phyloP scores from a whole-genome alignment of 192 early-diverging fungal genomes.

The Chytriomyces hyalinus region DNA sequence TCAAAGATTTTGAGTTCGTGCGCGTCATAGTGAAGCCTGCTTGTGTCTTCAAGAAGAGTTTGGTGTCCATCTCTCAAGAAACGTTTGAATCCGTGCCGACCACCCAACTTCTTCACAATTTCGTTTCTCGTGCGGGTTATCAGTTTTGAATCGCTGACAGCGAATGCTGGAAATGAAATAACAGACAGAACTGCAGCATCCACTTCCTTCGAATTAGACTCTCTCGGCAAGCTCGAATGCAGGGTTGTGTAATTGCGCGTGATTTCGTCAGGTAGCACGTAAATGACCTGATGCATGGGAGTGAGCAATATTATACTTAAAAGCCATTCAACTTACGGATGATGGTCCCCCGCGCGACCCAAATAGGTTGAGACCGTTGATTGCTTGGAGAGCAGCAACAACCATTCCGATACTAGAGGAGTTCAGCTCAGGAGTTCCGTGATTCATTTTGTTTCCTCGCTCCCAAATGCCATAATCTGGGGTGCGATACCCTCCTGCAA shows the following conservation, averaged over 20 bases:
- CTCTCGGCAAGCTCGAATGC: constrained; percentile 76
- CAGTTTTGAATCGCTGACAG: constrained; percentile 70
- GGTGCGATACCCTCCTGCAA: constrained; percentile 66
- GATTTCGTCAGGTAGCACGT: constrained; percentile 84
- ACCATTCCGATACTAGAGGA: constrained; percentile 89
- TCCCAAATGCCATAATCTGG: constrained; percentile 92
- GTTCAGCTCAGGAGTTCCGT: constrained; percentile 84
- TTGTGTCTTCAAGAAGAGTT: constrained; percentile 75
- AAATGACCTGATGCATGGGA: constrained; percentile 62
- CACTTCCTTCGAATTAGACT: constrained; percentile 86
- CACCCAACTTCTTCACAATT: constrained; percentile 80
- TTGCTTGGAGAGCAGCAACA: constrained; percentile 80
- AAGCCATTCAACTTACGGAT: constrained; percentile 53
- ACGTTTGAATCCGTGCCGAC: constrained; percentile 81
- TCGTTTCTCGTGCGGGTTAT: constrained; percentile 71
- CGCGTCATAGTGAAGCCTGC: constrained; percentile 75
- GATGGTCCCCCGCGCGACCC: constrained; percentile 76
- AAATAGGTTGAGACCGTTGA: constrained; percentile 86
- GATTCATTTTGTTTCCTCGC: constrained; percentile 86
- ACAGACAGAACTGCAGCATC: constrained; percentile 83
- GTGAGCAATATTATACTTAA: neutral
- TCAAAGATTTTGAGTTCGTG: constrained; percentile 84
- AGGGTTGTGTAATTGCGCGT: constrained; percentile 82
- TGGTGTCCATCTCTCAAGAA: constrained; percentile 90
- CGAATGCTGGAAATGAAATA: constrained; percentile 90